Conservation (phyloP, 768 basidiomycete genomes). For the Nidula microcarpa region DNA sequence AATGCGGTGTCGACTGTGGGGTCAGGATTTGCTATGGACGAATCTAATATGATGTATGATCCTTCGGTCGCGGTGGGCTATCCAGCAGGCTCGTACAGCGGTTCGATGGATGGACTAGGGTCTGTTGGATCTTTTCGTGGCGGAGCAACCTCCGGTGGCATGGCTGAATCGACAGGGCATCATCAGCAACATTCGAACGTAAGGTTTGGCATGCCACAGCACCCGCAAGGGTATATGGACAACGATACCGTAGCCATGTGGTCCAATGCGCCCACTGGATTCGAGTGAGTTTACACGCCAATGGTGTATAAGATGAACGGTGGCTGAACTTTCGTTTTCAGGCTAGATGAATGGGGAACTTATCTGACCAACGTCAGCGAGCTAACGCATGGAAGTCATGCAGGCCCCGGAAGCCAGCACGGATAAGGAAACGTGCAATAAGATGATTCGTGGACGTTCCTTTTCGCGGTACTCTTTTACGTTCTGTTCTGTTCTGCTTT, state of each 20-base stretch:
- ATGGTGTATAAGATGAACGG: not conserved
- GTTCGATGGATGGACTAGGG: not conserved
- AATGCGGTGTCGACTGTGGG: not conserved
- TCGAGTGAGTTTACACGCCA: constrained; percentile 45
- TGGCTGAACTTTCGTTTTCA: constrained; percentile 11
- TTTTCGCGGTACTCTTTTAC: not conserved
- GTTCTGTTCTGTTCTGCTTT: not conserved
- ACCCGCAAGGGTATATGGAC: constrained; percentile 29
- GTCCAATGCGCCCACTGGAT: constrained; percentile 62
- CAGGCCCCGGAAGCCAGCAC: not conserved
- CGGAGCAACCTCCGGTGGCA: not conserved
- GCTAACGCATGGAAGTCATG: not conserved
- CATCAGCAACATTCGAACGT: constrained; percentile 9
- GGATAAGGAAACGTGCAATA: not conserved
- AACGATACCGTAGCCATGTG: constrained; percentile 62
- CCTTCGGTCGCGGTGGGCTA: constrained; percentile 12
- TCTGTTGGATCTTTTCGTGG: not conserved
- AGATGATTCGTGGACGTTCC: not conserved
- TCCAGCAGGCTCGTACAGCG: not conserved
- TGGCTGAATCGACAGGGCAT: not conserved
- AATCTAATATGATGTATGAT: constrained; percentile 17
- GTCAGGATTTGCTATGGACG: constrained; percentile 12
- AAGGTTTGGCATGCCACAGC: constrained; percentile 3
- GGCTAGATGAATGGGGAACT: constrained; percentile 42
- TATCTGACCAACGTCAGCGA: constrained; percentile 27